Percentiles rank a stretch among this genome's conserved stretches.
These are phyloP conservation scores for Chytriomyces confervae DNA, from an alignment of 192 early-diverging fungal genomes.

Conservation along the genomic window DNA sequence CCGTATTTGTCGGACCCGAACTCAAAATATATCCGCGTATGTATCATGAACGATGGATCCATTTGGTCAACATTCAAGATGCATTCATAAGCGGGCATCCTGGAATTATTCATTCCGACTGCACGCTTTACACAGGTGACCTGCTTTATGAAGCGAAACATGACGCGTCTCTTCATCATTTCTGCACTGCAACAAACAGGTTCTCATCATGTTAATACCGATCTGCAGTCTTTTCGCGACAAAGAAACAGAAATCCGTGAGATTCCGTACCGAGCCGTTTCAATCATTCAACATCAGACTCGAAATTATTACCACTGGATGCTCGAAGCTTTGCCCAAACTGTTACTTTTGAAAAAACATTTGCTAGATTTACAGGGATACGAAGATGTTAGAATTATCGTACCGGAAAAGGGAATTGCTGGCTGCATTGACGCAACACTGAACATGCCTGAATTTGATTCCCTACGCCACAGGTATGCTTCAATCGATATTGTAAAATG, in stretches of 20 bases:
- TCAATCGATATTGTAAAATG: too few species aligned
- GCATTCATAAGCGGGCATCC: constrained; percentile 27
- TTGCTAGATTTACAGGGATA: constrained; percentile 8
- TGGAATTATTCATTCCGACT: constrained; percentile 30
- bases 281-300: constrained; percentile 28
- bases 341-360: constrained; percentile 24
- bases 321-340: constrained; percentile 25
- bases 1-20: constrained; percentile 15
- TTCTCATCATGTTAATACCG: constrained; percentile 18
- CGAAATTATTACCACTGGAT: constrained; percentile 37
- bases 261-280: neutral
- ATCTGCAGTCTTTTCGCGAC: constrained; percentile 24
- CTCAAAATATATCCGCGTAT: constrained; percentile 16
- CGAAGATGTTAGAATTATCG: constrained; percentile 4
- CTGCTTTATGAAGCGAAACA: neutral
- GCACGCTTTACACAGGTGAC: constrained; percentile 19
- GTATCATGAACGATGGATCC: constrained; percentile 21
- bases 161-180: neutral
- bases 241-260: neutral
- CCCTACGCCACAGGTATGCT: neutral
- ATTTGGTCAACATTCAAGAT: neutral
- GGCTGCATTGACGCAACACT: constrained; percentile 25
- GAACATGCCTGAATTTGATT: constrained; percentile 15
- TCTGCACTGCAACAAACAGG: neutral
- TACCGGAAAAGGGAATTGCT: constrained; percentile 21